Percentiles rank a stretch among this genome's conserved stretches.
Evolutionary conservation across 768 basidiomycete species (phyloP).

Genomic region (Cystofilobasidium ferigula): DNA sequence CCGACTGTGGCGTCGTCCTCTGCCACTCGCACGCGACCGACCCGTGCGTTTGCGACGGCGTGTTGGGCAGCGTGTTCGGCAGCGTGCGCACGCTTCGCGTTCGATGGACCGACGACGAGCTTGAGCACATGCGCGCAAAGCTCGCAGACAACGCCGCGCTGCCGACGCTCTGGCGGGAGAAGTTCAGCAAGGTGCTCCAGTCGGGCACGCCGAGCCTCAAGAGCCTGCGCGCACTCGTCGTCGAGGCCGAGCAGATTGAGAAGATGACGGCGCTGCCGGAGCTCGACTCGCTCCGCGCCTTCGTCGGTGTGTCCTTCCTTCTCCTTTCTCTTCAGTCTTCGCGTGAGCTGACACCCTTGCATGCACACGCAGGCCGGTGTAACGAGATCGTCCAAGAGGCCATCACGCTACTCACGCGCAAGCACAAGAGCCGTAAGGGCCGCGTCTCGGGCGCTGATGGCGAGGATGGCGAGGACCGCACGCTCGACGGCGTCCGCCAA

Average conservation of each 20-base stretch:
- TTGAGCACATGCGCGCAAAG: constrained; percentile 55
- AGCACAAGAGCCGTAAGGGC: constrained; percentile 15
- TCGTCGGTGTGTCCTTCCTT: constrained; percentile 44
- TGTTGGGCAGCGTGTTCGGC: no score
- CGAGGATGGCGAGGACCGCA: constrained; percentile 47
- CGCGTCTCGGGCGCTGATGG: constrained; percentile 29
- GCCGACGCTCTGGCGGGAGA: constrained; percentile 63
- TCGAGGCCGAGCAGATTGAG: constrained; percentile 79
- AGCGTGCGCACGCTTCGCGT: constrained; percentile 60
- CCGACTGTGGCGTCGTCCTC: constrained; percentile 60
- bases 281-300: constrained; percentile 58
- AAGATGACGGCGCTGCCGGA: constrained; percentile 52
- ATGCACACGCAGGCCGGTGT: background rate
- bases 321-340: constrained; percentile 22
- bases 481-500: constrained; percentile 52
- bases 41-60: constrained; percentile 55
- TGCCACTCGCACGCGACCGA: constrained; percentile 75
- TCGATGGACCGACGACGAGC: constrained; percentile 67
- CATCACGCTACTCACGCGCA: constrained; percentile 18
- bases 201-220: constrained; percentile 2
- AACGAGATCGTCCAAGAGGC: constrained; percentile 30
- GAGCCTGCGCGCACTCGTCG: constrained; percentile 59
- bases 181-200: constrained; percentile 53
- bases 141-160: constrained; percentile 61
- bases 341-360: background rate